These are phyloP conservation scores for Penicillium herquei DNA, from an alignment of 495 filamentous ascomycete species.

Conservation along the genomic window DNA sequence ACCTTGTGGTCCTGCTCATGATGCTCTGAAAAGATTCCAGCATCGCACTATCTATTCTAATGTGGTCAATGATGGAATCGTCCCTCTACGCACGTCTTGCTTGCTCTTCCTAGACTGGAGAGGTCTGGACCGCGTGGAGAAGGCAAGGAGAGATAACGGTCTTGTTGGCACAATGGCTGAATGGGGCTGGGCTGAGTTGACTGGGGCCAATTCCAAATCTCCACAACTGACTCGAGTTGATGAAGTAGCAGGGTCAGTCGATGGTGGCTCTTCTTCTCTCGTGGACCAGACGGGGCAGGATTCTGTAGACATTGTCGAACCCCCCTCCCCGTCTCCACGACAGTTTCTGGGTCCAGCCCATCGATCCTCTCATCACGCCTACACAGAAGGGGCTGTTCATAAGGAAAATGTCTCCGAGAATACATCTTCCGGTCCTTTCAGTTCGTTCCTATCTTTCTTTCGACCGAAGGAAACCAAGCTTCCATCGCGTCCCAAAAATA, in stretches of 20 bases:
- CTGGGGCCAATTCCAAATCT: constrained; percentile 68
- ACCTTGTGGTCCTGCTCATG: constrained; percentile 89
- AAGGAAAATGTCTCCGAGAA: constrained; percentile 13
- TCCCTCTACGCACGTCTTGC: constrained; percentile 91
- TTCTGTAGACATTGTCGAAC: not conserved
- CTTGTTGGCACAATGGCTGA: constrained; percentile 87
- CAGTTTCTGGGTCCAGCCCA: constrained; percentile 20
- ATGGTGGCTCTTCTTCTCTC: constrained; percentile 6
- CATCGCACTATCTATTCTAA: constrained; percentile 95
- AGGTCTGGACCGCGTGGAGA: constrained; percentile 88
- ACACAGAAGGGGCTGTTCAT: constrained; percentile 6
- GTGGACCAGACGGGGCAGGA: not conserved
- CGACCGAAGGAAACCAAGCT: constrained; percentile 39
- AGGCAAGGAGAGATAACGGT: constrained; percentile 87
- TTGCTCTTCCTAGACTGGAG: constrained; percentile 97
- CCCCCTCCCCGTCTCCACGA: constrained; percentile 16
- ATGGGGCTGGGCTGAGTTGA: constrained; percentile 94
- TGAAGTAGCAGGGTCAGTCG: constrained; percentile 25
- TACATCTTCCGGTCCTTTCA: constrained; percentile 48
- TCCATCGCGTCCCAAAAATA: constrained; percentile 46
- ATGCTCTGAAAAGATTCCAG: constrained; percentile 79
- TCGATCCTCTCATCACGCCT: constrained; percentile 4
- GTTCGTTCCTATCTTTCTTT: constrained; percentile 64
- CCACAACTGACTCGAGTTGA: constrained; percentile 35
- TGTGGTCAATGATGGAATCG: constrained; percentile 97